Conservation (phyloP, 257 asterid species). For the Schizonepeta tenuifolia region DNA sequence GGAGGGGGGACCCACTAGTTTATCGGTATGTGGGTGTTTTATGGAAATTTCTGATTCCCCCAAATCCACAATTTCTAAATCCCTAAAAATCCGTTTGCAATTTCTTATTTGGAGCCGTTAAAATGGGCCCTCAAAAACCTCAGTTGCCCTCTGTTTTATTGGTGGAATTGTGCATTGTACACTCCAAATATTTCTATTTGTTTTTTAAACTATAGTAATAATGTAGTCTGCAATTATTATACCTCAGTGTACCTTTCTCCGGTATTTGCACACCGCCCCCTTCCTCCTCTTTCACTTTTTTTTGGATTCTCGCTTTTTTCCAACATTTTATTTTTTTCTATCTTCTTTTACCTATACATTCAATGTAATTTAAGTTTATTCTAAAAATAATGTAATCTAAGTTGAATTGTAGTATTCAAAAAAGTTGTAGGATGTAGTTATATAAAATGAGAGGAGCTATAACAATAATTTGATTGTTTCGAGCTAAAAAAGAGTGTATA, state of each 20-base stretch:
- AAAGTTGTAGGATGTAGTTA: no score
- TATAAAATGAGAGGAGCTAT: no score
- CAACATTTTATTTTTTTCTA: no score
- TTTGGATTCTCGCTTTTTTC: background rate
- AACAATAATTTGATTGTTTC: no score
- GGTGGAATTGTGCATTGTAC: conserved; percentile 23
- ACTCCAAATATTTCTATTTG: background rate
- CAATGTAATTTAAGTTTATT: background rate
- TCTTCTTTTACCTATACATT: no score
- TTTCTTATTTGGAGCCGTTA: conserved; percentile 51
- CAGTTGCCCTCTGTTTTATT: conserved; percentile 16
- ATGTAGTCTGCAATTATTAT: conserved; percentile 34
- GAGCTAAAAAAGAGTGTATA: no score
- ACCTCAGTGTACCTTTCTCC: background rate
- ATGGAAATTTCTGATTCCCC: conserved; percentile 45
- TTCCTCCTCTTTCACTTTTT: conserved; percentile 16
- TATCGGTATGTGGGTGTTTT: conserved; percentile 53
- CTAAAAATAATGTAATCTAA: background rate
- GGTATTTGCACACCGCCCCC: conserved; percentile 24
- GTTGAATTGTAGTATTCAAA: background rate
- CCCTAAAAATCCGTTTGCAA: conserved; percentile 38
- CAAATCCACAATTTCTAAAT: conserved; percentile 38
- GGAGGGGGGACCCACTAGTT: conserved; percentile 32
- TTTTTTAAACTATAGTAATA: background rate
- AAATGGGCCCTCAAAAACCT: conserved; percentile 40